phyloP scores from a whole-genome alignment of 192 early-diverging fungal species.

The Coemansia furcata region DNA sequence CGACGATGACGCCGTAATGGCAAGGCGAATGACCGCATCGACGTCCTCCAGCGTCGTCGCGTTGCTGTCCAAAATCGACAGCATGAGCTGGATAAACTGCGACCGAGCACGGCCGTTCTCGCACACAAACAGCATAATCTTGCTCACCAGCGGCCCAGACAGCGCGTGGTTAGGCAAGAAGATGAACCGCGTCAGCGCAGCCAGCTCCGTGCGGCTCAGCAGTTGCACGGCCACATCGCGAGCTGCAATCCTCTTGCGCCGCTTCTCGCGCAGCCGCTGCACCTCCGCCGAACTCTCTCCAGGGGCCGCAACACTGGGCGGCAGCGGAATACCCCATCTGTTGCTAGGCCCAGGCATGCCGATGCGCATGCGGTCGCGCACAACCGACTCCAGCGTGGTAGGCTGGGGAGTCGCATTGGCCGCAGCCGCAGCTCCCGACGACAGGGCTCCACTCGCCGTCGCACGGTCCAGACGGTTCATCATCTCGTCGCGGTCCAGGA shows the following conservation, averaged over 20 bases:
- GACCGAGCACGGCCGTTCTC: conserved; percentile 84
- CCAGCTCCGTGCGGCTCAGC: conserved; percentile 76
- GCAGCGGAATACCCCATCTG: background rate
- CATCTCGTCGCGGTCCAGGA: conserved; percentile 57
- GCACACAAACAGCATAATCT: conserved; percentile 60
- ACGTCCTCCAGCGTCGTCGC: conserved; percentile 40
- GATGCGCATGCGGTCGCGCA: conserved; percentile 32
- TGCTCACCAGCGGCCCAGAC: conserved; percentile 54
- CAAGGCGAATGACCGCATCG: conserved; percentile 32
- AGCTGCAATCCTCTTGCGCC: conserved; percentile 44
- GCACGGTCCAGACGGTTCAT: conserved; percentile 38
- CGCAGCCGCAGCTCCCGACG: conserved; percentile 4
- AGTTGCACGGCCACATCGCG: conserved; percentile 54
- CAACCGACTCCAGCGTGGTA: conserved; percentile 14
- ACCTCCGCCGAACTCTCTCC: conserved; percentile 9
- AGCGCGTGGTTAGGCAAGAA: conserved; percentile 84
- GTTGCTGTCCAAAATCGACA: conserved; percentile 79
- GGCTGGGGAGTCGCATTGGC: background rate
- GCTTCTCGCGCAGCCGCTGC: conserved; percentile 32
- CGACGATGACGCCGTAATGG: conserved; percentile 6
- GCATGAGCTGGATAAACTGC: conserved; percentile 82
- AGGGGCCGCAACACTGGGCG: background rate
- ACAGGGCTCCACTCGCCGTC: background rate
- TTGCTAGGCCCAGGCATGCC: conserved; percentile 12
- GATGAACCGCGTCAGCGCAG: conserved; percentile 80